Conservation (phyloP, 2,329 filamentous ascomycete species). For the Fusarium phyllophilum region DNA sequence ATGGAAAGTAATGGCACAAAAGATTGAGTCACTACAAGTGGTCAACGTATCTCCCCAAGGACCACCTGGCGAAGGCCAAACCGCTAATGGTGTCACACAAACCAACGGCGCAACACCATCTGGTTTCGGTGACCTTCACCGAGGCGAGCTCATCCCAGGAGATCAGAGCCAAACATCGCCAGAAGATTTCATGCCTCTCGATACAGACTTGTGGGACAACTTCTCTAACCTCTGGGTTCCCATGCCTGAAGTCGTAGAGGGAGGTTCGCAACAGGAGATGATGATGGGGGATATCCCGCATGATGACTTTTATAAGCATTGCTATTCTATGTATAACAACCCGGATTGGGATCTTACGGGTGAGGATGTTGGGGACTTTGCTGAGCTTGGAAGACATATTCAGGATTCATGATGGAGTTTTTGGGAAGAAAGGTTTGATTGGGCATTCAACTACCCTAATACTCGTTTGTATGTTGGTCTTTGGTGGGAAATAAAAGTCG, state of each 20-base stretch:
- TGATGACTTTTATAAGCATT: constrained; percentile 44
- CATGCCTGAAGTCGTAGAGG: constrained; percentile 22
- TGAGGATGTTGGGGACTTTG: constrained; percentile 43
- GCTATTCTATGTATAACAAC: constrained; percentile 45
- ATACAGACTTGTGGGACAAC: constrained; percentile 42
- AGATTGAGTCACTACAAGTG: constrained; percentile 39
- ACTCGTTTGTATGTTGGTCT: not conserved
- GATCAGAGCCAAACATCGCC: constrained; percentile 26
- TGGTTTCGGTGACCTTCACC: constrained; percentile 5
- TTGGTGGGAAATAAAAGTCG: not conserved
- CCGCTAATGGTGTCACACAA: not conserved
- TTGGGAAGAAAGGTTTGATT: constrained; percentile 4
- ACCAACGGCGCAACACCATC: constrained; percentile 15
- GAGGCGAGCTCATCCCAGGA: not conserved
- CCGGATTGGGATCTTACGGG: constrained; percentile 44
- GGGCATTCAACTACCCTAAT: constrained; percentile 18
- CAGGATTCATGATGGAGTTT: constrained; percentile 35
- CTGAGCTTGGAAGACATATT: constrained; percentile 42
- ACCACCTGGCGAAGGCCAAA: not conserved
- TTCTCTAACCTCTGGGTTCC: constrained; percentile 43
- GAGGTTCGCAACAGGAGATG: constrained; percentile 36
- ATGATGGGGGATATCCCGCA: constrained; percentile 39
- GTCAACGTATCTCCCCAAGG: constrained; percentile 40
- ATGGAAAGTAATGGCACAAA: constrained; percentile 42
- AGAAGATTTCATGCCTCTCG: constrained; percentile 38